A percentile compares a stretch with the other conserved stretches of the same genome.
Evolutionary conservation across 169 alveolate species (phyloP).

Genomic region (Plasmodium vinckei): DNA sequence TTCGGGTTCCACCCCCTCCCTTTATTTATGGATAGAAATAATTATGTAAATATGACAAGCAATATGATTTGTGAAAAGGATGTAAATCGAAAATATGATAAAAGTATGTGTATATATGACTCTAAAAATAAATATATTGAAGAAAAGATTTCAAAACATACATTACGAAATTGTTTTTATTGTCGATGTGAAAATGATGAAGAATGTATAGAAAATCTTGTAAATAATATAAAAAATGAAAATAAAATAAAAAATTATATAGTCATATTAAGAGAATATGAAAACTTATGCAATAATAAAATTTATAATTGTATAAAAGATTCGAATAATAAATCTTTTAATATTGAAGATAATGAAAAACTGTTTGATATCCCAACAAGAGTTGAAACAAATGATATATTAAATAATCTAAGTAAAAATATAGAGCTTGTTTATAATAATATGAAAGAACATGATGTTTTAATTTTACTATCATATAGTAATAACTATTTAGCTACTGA

Average conservation of each 20-base stretch:
- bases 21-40: slow-evolving; percentile 6
- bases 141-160: slow-evolving; percentile 19
- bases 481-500: slow-evolving; percentile 61
- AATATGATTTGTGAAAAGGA: slow-evolving; percentile 20
- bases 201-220: slow-evolving; percentile 45
- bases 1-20: slow-evolving; percentile 28
- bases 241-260: slow-evolving; percentile 70
- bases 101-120: slow-evolving; percentile 63
- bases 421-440: slow-evolving; percentile 46
- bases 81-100: slow-evolving; percentile 11
- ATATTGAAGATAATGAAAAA: slow-evolving; percentile 35
- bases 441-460: slow-evolving; percentile 30
- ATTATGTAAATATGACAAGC: slow-evolving; percentile 9
- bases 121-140: slow-evolving; percentile 59
- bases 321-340: slow-evolving; percentile 22
- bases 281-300: slow-evolving; percentile 63
- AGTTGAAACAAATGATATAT: slow-evolving; percentile 47
- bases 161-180: slow-evolving; percentile 31
- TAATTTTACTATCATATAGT: slow-evolving; percentile 49
- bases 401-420: slow-evolving; percentile 54
- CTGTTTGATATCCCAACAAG: slow-evolving; percentile 45
- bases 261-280: slow-evolving; percentile 66
- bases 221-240: slow-evolving; percentile 53
- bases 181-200: slow-evolving; percentile 72
- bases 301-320: slow-evolving; percentile 36